Base-by-base conservation (phyloP, 2,329 filamentous ascomycete genomes). In the Ascochyta fabae region DNA sequence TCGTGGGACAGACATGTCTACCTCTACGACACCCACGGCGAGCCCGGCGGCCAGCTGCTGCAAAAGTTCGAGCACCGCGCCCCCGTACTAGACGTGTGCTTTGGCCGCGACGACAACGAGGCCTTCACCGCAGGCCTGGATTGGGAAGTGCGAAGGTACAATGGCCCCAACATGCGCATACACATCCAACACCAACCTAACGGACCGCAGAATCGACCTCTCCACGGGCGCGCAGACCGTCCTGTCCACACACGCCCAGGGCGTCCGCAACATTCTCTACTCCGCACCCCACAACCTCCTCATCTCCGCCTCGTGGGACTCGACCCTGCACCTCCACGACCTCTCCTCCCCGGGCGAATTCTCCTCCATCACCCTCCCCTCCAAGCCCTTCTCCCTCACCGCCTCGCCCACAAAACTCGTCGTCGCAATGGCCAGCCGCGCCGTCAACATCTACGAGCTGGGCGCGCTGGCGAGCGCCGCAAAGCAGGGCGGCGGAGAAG, bases 1-100 rank as follows among this genome's bases (percentile, higher is more conserved):
- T 96, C 92, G 52, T 99, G 95, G 95, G 94, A 98, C 78, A 91
- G 88, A 77, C 86, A 91, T 74, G 86, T 96, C 52, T 96, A 97
- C 77, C 83, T 94, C 48, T 98, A 98, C 81, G 91, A 96, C 71
- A 84, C 89, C 56, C 83, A 83, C 46, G 82, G 71, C 29, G 70
- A 84, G 60, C 81, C 84, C 34, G 84, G 83, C 23, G 88, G 86
- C 6, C 84, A 84, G 50, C 81, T 96, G 27, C 70, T 93, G 29
- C 84, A 86, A 62, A 91, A 88, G 62, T 92, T 89, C 69, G 88
- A 92, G 74, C 89, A 95, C 75, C 86, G 88, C 58, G 91, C 91
- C 7, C 92, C 95, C 0, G 89, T 99, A 8, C 81, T 99, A 55
- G 92, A 96, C 73, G 89, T 95, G 16, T 96, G 92, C 78, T 99